Percentiles rank a stretch among this genome's conserved stretches.
These are phyloP conservation scores for Sclerotinia glacialis DNA, from an alignment of 2,329 filamentous ascomycete species.

Conservation along the genomic window DNA sequence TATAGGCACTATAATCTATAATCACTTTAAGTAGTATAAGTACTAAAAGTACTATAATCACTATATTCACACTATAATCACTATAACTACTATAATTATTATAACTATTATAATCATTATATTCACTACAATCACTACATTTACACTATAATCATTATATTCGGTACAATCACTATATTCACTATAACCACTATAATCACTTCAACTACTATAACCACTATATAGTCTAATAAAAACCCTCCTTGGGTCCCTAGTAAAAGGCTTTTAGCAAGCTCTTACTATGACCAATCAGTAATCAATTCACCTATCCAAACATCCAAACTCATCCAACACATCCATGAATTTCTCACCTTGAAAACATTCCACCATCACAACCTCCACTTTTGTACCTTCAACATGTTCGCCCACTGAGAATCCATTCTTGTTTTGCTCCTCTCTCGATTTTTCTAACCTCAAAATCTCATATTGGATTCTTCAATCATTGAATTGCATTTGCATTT, in stretches of 20 bases:
- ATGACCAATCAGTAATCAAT: background rate
- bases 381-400: background rate
- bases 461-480: constrained; percentile 1
- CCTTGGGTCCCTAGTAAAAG: too few species aligned
- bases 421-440: background rate
- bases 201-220: background rate
- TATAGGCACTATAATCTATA: too few species aligned
- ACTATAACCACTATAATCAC: background rate
- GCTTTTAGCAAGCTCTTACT: background rate
- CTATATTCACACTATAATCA: too few species aligned
- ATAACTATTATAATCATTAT: background rate
- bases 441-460: background rate
- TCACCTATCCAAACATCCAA: constrained; percentile 3
- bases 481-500: background rate
- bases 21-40: too few species aligned
- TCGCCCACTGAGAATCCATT: too few species aligned
- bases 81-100: background rate
- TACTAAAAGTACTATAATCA: too few species aligned
- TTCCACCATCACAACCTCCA: constrained; percentile 1
- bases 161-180: background rate
- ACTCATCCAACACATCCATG: background rate
- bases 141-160: too few species aligned
- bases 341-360: constrained; percentile 14
- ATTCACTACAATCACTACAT: background rate
- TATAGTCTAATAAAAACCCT: background rate